Base-by-base conservation (phyloP, 2,329 filamentous ascomycete genomes). In the Colletotrichum zoysiae region DNA sequence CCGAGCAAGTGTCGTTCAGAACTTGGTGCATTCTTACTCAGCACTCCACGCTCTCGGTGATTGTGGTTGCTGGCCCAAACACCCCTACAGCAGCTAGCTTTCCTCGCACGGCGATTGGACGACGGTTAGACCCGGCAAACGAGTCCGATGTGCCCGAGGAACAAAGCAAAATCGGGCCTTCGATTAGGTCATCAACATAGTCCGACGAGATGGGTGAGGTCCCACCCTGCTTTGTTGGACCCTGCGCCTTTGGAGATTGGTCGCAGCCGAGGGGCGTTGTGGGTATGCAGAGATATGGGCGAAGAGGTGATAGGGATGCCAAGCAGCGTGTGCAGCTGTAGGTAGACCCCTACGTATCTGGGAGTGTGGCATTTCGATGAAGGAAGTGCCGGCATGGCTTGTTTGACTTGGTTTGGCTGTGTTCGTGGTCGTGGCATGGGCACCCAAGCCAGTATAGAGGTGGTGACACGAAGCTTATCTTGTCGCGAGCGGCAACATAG, bases 11-110 rank as follows among this genome's bases (percentile, higher is more conserved):
- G 14, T 53, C 56, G 56, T n/a, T 4, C 14, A n/a, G 38, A 23
- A n/a, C n/a, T 65, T 59, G 16, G 38, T 38, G 5, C 5, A 59
- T 53, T 46, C n/a, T 71, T 64, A 69, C 65, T 71, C 69, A 64
- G 69, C 59, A 50, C 20, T 38, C 23, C 20, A 30, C 12, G 7
- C n/a, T 14, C 30, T 8, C 1, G 33, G 18, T 5, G n/a, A 18
- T 42, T 38, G 35, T 9, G 20, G 11, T 51, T 40, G 30, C 20
- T 26, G 12, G n/a, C 30, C n/a, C 44, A 16, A 23, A 6, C 26
- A 26, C 26, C n/a, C n/a, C 35, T n/a, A 26, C 23, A 26, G 5
- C 11, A 26, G n/a, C 7, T 12, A 40, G n/a, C 12, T 51, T 14
- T 18, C 9, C 30, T n/a, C 44, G 30, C 44, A 18, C 16, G 5